These are phyloP conservation scores for Cyanidioschyzon merolae DNA, from an alignment of 23 red algal species.

Conservation along the genomic window DNA sequence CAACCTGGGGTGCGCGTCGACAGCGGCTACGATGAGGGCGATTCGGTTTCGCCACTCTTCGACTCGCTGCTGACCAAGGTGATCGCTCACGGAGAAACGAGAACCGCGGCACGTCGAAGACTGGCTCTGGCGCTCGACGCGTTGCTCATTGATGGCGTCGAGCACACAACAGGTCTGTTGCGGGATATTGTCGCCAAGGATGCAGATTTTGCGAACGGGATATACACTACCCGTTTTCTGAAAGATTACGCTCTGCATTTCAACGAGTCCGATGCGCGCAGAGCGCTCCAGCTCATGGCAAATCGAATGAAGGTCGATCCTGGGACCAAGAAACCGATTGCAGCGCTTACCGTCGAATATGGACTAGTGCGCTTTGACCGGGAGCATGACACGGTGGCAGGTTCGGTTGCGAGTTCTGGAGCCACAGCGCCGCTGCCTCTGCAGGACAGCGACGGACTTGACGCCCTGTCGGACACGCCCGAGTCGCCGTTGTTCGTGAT, in stretches of 20 bases:
- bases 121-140: conserved; percentile 41
- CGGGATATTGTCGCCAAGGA: conserved; percentile 18
- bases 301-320: neutral
- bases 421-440: neutral
- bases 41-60: conserved; percentile 38
- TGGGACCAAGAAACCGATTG: neutral
- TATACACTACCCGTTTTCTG: conserved; percentile 46
- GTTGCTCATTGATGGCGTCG: conserved; percentile 41
- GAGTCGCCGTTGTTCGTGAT: neutral
- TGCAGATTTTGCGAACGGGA: conserved; percentile 32
- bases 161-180: conserved; percentile 66
- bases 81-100: conserved; percentile 42
- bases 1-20: conserved; percentile 43
- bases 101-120: conserved; percentile 25
- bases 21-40: conserved; percentile 48
- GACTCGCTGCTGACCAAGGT: conserved; percentile 79
- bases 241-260: conserved; percentile 15
- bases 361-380: neutral
- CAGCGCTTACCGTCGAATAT: neutral
- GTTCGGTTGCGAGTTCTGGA: neutral
- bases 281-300: neutral
- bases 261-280: neutral
- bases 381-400: neutral
- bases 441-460: neutral
- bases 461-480: neutral